These are phyloP conservation scores for Schizophyllum amplum DNA, from an alignment of 1,284 basidiomycete genomes.

Conservation along the genomic window DNA sequence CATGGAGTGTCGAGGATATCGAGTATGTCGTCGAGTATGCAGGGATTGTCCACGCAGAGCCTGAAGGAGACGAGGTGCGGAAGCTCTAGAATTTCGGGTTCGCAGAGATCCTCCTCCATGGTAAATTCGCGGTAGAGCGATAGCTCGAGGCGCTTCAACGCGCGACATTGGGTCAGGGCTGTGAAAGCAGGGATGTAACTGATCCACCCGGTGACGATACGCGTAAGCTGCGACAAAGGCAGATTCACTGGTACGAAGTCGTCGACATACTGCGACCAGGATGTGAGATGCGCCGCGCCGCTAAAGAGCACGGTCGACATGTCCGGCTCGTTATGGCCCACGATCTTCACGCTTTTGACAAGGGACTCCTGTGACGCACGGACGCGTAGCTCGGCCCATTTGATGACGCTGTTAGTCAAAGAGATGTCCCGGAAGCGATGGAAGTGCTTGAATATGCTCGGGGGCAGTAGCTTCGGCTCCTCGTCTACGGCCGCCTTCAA, in stretches of 20 bases:
- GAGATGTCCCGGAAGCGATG: not conserved
- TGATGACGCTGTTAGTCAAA: not conserved
- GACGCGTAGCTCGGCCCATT: not conserved
- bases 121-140: not conserved
- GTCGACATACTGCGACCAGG: not conserved
- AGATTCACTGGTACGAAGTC: not conserved
- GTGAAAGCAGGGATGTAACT: not conserved
- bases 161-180: not conserved
- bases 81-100: not conserved
- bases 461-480: not conserved
- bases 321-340: not conserved
- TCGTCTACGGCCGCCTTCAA: not conserved
- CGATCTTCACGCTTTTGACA: not conserved
- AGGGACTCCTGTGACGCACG: not conserved
- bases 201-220: not conserved
- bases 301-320: not conserved
- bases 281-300: not conserved
- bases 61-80: not conserved
- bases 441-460: not conserved
- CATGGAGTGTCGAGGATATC: not conserved
- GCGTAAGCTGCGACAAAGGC: not conserved
- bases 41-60: not conserved
- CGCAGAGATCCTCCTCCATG: not conserved
- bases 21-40: not conserved
- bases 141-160: not conserved